A percentile compares a stretch with the other conserved stretches of the same genome.
Evolutionary conservation across 345 rosid genomes (phyloP).

Genomic region (Carallia pectinifolia): DNA sequence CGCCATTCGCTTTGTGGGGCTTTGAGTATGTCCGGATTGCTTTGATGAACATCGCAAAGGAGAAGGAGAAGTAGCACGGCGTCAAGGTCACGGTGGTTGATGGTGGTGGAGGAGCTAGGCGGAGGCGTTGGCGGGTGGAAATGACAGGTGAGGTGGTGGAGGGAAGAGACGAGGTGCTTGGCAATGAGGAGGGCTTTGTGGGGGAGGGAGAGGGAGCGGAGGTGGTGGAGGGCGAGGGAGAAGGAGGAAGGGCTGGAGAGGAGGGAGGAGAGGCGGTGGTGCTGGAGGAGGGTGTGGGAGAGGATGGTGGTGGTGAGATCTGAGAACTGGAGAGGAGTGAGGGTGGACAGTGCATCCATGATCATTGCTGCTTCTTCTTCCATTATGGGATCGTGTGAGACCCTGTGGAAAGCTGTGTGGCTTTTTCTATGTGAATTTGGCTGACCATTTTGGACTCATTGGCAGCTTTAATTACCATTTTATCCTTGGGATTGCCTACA

Average conservation of each 20-base stretch:
- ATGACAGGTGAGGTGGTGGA: slow-evolving; percentile 53
- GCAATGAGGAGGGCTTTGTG: slow-evolving; percentile 77
- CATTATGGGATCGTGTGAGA: slow-evolving; percentile 47
- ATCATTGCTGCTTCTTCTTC: slow-evolving; percentile 48
- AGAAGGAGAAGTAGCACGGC: slow-evolving; percentile 74
- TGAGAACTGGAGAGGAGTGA: slow-evolving; percentile 44
- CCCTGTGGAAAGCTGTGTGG: slow-evolving; percentile 40
- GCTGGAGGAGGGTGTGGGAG: slow-evolving; percentile 46
- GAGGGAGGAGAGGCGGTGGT: slow-evolving; percentile 58
- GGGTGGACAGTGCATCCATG: slow-evolving; percentile 65
- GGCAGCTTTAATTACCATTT: slow-evolving; percentile 21
- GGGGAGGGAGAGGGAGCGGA: slow-evolving; percentile 66
- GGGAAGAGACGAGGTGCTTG: slow-evolving; percentile 74
- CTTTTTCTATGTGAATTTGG: slow-evolving; percentile 20
- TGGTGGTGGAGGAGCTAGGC: slow-evolving; percentile 22
- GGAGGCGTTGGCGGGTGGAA: slow-evolving; percentile 31
- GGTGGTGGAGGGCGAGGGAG: slow-evolving; percentile 74
- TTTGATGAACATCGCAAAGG: slow-evolving; percentile 70
- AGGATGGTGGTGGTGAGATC: slow-evolving; percentile 53
- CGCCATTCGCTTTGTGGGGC: slow-evolving; percentile 56
- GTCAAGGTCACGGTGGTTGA: slow-evolving; percentile 70
- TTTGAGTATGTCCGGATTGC: slow-evolving; percentile 48
- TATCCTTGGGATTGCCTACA: not conserved
- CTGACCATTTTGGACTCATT: slow-evolving; percentile 41
- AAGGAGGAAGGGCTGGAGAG: slow-evolving; percentile 76